phyloP scores from a whole-genome alignment of 441 rosid genomes.

The Arabidopsis hybrid region DNA sequence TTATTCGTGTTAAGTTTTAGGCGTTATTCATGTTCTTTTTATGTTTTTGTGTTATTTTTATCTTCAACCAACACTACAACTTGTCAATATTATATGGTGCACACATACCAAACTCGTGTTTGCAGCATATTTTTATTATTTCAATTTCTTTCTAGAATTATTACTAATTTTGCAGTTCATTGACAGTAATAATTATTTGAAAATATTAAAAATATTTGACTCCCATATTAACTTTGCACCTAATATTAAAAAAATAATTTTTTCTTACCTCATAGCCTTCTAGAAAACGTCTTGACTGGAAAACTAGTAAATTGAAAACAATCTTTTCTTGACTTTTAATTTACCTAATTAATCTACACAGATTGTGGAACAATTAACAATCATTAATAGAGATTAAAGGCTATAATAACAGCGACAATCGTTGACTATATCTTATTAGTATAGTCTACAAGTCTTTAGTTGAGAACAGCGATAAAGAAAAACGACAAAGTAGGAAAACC shows the following conservation, averaged over 20 bases:
- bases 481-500: slow-evolving; percentile 39
- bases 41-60: background rate
- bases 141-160: background rate
- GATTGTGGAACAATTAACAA: slow-evolving; percentile 19
- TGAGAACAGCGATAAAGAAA: slow-evolving; percentile 36
- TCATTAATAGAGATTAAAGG: slow-evolving; percentile 14
- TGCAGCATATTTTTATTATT: background rate
- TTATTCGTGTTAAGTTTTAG: background rate
- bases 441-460: slow-evolving; percentile 30
- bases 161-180: background rate
- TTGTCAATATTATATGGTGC: slow-evolving; percentile 19
- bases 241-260: no score
- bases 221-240: background rate
- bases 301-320: background rate
- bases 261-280: background rate
- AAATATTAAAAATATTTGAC: background rate
- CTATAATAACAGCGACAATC: slow-evolving; percentile 32
- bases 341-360: slow-evolving; percentile 30
- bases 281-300: slow-evolving; percentile 23
- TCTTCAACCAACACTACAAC: slow-evolving; percentile 1
- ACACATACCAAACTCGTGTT: background rate
- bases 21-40: background rate
- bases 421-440: slow-evolving; percentile 30
- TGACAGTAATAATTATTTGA: background rate
- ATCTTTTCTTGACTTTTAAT: slow-evolving; percentile 26